Conservation (phyloP, 306 rosid genomes). For the Glycine soja region DNA sequence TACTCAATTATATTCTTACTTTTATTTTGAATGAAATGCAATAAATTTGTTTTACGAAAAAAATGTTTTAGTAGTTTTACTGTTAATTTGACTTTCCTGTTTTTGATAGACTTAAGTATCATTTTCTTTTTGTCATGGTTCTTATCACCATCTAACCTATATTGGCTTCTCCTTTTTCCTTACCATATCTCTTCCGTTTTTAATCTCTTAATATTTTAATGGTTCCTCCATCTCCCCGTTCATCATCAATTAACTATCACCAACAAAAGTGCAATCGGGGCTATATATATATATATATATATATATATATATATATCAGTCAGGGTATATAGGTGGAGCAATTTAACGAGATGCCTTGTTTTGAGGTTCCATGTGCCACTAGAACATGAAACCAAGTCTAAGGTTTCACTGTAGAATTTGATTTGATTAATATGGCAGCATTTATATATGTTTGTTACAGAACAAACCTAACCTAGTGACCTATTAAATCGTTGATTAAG, state of each 20-base stretch:
- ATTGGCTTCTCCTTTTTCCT: constrained; percentile 19
- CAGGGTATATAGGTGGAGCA: constrained; percentile 9
- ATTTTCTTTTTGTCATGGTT: constrained; percentile 30
- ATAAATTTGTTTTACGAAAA: no score
- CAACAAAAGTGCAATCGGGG: constrained; percentile 3
- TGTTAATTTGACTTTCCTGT: constrained; percentile 48
- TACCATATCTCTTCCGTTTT: constrained; percentile 9
- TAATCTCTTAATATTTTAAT: constrained; percentile 37
- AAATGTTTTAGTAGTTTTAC: not conserved
- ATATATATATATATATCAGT: not conserved
- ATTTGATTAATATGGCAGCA: constrained; percentile 37
- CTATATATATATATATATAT: not conserved
- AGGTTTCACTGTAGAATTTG: constrained; percentile 27
- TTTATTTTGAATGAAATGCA: no score
- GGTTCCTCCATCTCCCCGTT: constrained; percentile 17
- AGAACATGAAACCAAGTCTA: constrained; percentile 39
- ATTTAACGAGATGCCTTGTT: constrained; percentile 39
- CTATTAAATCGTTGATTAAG: constrained; percentile 30
- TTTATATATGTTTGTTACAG: constrained; percentile 39
- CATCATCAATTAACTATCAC: constrained; percentile 29
- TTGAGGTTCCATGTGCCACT: constrained; percentile 39
- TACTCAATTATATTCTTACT: no score
- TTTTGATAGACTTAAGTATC: constrained; percentile 34
- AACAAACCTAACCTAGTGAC: constrained; percentile 40
- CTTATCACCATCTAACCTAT: constrained; percentile 41